Conservation (phyloP, 2,329 filamentous ascomycete species). For the Massarina eburnea region DNA sequence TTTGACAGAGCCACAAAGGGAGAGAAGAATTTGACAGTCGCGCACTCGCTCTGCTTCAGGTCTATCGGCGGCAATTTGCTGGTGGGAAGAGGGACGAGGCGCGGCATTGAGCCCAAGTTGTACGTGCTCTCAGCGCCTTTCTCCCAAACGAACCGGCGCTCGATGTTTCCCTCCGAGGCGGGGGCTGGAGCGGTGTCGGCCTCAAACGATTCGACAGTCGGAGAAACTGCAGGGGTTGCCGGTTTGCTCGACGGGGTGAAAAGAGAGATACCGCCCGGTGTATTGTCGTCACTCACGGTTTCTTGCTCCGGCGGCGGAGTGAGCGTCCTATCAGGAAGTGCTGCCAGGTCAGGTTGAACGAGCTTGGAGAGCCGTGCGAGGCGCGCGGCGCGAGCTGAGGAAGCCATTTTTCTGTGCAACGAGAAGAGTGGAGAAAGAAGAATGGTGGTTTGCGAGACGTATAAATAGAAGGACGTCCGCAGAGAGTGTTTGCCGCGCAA, state of each 20-base stretch:
- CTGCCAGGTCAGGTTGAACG: conserved; percentile 23
- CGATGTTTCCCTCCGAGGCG: conserved; percentile 3
- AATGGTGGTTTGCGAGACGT: background rate
- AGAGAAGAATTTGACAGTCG: conserved; percentile 41
- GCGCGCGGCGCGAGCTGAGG: conserved; percentile 22
- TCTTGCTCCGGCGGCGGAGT: background rate
- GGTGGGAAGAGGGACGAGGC: conserved; percentile 8
- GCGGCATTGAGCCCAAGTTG: conserved; percentile 17
- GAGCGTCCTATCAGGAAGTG: conserved; percentile 23
- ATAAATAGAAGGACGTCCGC: background rate
- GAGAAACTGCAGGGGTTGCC: background rate
- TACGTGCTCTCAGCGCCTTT: conserved; percentile 24
- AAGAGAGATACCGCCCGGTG: conserved; percentile 25
- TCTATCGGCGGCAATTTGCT: conserved; percentile 14
- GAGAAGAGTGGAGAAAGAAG: background rate
- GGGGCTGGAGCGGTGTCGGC: background rate
- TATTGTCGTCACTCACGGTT: conserved; percentile 16
- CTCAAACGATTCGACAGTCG: background rate
- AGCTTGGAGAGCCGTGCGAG: conserved; percentile 26
- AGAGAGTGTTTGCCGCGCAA: background rate
- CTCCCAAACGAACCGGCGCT: conserved; percentile 24
- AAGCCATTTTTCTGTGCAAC: conserved; percentile 19
- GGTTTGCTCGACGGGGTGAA: conserved; percentile 14
- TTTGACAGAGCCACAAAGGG: conserved; percentile 53
- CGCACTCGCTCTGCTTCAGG: conserved; percentile 34